These are phyloP conservation scores for Hymenoscyphus fraxineus DNA, from an alignment of 2,329 filamentous ascomycete species.

Conservation along the genomic window DNA sequence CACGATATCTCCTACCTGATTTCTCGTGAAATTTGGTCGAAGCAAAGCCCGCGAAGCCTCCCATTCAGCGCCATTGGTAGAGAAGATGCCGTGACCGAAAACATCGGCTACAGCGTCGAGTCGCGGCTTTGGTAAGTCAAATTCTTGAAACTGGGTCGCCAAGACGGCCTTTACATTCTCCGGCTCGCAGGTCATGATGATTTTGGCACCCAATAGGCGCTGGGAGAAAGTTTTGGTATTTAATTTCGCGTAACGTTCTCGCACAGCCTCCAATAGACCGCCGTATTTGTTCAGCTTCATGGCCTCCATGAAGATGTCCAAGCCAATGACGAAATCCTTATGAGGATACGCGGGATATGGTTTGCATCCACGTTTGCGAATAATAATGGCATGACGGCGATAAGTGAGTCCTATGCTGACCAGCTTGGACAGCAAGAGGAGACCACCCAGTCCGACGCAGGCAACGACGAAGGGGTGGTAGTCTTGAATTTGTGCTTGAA, in stretches of 20 bases:
- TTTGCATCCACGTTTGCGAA: conserved; percentile 42
- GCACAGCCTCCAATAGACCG: conserved; percentile 36
- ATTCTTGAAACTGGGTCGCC: conserved; percentile 54
- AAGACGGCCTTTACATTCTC: conserved; percentile 56
- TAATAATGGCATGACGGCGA: conserved; percentile 11
- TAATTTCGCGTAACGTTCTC: conserved; percentile 33
- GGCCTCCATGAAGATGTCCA: conserved; percentile 45
- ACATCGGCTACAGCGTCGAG: conserved; percentile 44
- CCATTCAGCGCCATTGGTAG: conserved; percentile 47
- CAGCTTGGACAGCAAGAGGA: conserved; percentile 16
- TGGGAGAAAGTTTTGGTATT: conserved; percentile 14
- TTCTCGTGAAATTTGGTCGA: conserved; percentile 50
- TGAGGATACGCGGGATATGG: conserved; percentile 45
- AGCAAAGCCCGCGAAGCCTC: conserved; percentile 42
- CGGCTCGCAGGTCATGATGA: conserved; percentile 49
- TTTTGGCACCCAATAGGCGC: conserved; percentile 28
- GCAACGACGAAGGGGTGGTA: conserved; percentile 2
- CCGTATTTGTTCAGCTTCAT: conserved; percentile 37
- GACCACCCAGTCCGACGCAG: conserved; percentile 3
- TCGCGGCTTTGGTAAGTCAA: conserved; percentile 44
- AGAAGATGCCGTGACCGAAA: conserved; percentile 55
- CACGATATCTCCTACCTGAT: conserved; percentile 60
- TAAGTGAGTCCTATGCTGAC: conserved; percentile 7
- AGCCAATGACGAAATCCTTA: conserved; percentile 51
- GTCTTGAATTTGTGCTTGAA: conserved; percentile 4